A percentile compares a stretch with the other conserved stretches of the same genome.
These are phyloP conservation scores for Hemisphaericaspora lyxosophila DNA, from an alignment of 1,139 yeast species.

Conservation along the genomic window DNA sequence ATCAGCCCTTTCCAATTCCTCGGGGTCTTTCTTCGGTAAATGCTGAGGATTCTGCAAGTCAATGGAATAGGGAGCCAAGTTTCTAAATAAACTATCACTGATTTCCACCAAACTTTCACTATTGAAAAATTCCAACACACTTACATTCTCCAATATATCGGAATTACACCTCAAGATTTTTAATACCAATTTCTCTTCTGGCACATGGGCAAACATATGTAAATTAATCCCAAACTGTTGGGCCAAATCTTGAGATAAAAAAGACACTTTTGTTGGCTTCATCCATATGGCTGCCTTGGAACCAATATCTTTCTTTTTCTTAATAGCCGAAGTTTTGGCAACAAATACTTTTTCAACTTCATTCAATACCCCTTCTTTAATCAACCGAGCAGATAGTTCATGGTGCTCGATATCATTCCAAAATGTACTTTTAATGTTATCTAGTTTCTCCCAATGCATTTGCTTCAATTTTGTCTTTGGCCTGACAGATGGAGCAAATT, in stretches of 20 bases:
- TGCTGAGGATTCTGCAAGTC: slow-evolving; percentile 34
- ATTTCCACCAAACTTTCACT: slow-evolving; percentile 71
- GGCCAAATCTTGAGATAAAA: slow-evolving; percentile 77
- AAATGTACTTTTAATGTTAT: slow-evolving; percentile 67
- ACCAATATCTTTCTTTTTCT: slow-evolving; percentile 27
- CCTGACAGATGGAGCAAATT: slow-evolving; percentile 26
- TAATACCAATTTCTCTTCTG: slow-evolving; percentile 61
- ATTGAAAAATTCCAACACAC: slow-evolving; percentile 79
- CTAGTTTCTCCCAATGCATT: slow-evolving; percentile 92
- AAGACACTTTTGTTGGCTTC: slow-evolving; percentile 49
- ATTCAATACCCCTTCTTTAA: slow-evolving; percentile 68
- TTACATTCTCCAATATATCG: slow-evolving; percentile 64
- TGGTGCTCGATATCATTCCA: slow-evolving; percentile 67
- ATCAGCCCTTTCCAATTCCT: slow-evolving; percentile 76
- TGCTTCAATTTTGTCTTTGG: slow-evolving; percentile 77
- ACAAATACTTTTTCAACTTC: slow-evolving; percentile 81
- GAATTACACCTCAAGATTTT: slow-evolving; percentile 72
- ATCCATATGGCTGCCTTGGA: slow-evolving; percentile 18
- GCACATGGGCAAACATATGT: slow-evolving; percentile 67
- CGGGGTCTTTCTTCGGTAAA: slow-evolving; percentile 57
- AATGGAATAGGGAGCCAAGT: slow-evolving; percentile 69
- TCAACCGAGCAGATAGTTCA: slow-evolving; percentile 52
- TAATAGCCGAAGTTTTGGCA: slow-evolving; percentile 53
- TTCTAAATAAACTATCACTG: slow-evolving; percentile 63
- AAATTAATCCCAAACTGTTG: slow-evolving; percentile 87